phyloP scores from a whole-genome alignment of 192 early-diverging fungal species.

The Thamnidium elegans region DNA sequence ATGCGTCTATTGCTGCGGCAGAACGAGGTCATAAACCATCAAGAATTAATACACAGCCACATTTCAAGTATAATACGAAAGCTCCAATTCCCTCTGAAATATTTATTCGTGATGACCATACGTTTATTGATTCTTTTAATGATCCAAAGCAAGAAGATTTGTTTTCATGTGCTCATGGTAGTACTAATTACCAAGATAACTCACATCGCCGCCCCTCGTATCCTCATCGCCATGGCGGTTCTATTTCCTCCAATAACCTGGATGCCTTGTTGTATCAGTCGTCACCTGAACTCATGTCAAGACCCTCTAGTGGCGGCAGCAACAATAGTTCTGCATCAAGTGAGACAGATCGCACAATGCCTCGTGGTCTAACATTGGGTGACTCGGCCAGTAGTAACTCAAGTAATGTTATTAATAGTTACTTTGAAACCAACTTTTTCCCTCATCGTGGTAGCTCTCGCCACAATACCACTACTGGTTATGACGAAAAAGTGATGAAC shows the following conservation, averaged over 20 bases:
- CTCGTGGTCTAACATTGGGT: too few species aligned
- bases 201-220: background rate
- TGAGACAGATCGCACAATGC: too few species aligned
- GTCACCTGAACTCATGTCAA: background rate
- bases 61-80: background rate
- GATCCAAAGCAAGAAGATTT: background rate
- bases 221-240: background rate
- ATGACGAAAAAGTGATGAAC: too few species aligned
- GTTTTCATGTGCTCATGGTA: background rate
- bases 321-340: constrained; percentile 6
- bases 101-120: background rate
- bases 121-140: constrained; percentile 1
- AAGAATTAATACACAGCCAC: background rate
- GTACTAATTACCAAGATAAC: constrained; percentile 6
- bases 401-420: too few species aligned
- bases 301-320: background rate
- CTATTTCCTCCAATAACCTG: background rate
- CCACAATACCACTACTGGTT: too few species aligned
- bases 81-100: background rate
- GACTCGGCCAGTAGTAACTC: too few species aligned
- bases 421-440: too few species aligned
- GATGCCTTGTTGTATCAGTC: background rate
- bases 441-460: too few species aligned
- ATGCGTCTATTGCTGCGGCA: background rate
- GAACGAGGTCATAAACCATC: background rate